Base-by-base conservation (phyloP, 768 basidiomycete genomes). In the Phallus indusiatus region DNA sequence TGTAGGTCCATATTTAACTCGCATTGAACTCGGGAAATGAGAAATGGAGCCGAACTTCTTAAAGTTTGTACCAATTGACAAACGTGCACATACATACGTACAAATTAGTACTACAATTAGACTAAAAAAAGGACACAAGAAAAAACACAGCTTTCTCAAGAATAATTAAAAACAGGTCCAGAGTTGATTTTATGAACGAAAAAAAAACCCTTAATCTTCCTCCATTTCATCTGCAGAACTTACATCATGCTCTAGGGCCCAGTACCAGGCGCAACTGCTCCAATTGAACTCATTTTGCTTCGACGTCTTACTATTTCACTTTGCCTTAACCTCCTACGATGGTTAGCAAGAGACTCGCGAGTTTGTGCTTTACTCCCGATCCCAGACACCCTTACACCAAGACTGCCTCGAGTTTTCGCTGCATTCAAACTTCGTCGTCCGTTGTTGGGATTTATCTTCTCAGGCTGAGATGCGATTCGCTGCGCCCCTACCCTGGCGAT, bases 401-500 rank as follows among this genome's bases (percentile, higher is more conserved):
- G 50, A 33, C 57, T 59, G 34, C 49, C 57, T 35, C 57, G 47
- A 14, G 47, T 21, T 20, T 59, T 59, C 16, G 57, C 22, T 16
- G 33, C 36, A 37, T 58, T 58, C 47, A 58, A n/a, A 18, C 56
- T 51, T 47, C 56, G 1, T 52, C 56, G 51, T 8, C 48, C 56
- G 21, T 50, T 51, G 20, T 20, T 8, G 8, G 47, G 36, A 34
- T 47, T 20, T 11, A 50, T 5, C 14, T 36, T 11, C 21, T 34
- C 20, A n/a, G 61, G 58, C 6, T 34, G 50, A 49, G 59, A 53
- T 1, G 80, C 79, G 14, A 78, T 81, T 6, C 89, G 81, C 69
- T 90, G 85, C 14, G 85, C 85, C 1, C 84, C 86, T 36, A 90
- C 73, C 64, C 78, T 81, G 0, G 88, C 86, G 49, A 90, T 88